Conservation (phyloP, 2,329 filamentous ascomycete genomes). For the Pezicula rhizophila region DNA sequence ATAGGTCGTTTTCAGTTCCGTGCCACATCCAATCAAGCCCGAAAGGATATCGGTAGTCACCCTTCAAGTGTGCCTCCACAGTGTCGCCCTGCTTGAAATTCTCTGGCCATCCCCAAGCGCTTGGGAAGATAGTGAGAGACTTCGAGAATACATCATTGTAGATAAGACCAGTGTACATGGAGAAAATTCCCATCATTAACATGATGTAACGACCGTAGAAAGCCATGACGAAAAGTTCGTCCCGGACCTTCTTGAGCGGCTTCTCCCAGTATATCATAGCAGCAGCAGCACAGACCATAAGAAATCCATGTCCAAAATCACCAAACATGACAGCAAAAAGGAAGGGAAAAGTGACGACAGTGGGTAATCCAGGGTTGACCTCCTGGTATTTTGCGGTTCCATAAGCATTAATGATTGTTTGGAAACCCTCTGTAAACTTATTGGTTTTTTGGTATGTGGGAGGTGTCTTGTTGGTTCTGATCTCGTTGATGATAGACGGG, state of each 20-base stretch:
- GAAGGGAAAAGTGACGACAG: constrained; percentile 98
- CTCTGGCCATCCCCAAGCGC: constrained; percentile 78
- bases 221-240: constrained; percentile 96
- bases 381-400: constrained; percentile 96
- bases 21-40: constrained; percentile 97
- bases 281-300: constrained; percentile 77
- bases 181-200: constrained; percentile 95
- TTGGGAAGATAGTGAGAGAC: constrained; percentile 80
- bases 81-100: constrained; percentile 59
- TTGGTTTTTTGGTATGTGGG: constrained; percentile 98
- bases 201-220: constrained; percentile 99
- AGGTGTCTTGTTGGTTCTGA: constrained; percentile 93
- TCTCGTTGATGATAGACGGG: constrained; percentile 96
- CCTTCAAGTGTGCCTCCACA: constrained; percentile 61
- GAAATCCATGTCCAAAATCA: constrained; percentile 86
- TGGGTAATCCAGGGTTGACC: constrained; percentile 91
- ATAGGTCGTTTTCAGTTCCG: constrained; percentile 84
- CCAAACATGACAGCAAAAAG: constrained; percentile 99
- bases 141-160: constrained; percentile 98
- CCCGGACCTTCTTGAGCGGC: constrained; percentile 81
- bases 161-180: constrained; percentile 91
- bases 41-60: constrained; percentile 83
- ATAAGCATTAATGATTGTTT: constrained; percentile 98
- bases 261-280: constrained; percentile 98
- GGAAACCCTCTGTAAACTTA: constrained; percentile 96